phyloP scores from a whole-genome alignment of 169 alveolate genomes.

The Plasmodium inui region DNA sequence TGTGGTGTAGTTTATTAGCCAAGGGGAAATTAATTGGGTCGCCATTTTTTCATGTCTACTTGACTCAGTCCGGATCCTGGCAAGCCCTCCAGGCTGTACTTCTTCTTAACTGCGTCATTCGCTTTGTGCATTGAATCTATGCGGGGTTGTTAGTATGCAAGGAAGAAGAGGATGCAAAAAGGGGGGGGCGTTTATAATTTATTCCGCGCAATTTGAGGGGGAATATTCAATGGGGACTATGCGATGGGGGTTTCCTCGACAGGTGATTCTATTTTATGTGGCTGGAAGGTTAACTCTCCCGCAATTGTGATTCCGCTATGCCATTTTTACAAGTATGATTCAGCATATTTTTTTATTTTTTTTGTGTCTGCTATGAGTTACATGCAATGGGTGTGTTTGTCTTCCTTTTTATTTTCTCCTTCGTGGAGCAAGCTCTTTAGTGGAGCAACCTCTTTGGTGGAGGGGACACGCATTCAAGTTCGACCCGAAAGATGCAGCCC shows the following conservation, averaged over 20 bases:
- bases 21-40: neutral
- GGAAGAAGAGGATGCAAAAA: neutral
- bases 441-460: neutral
- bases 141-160: neutral
- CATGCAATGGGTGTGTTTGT: neutral
- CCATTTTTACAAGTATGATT: neutral
- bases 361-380: neutral
- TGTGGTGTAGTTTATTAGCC: neutral
- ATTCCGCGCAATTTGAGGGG: neutral
- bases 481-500: neutral
- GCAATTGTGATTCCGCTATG: neutral
- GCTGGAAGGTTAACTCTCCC: neutral
- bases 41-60: neutral
- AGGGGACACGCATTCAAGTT: neutral
- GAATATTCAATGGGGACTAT: neutral
- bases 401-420: neutral
- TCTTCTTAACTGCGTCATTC: constrained; percentile 10
- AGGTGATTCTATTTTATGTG: neutral
- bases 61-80: constrained; percentile 67
- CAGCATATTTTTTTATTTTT: too few relatives aligned
- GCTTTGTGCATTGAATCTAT: constrained; percentile 23
- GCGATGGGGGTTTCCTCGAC: neutral
- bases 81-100: constrained; percentile 31
- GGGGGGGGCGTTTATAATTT: neutral
- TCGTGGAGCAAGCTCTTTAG: neutral